Evolutionary conservation across 306 rosid genomes (phyloP).

Genomic region (Citrullus mucosospermus): DNA sequence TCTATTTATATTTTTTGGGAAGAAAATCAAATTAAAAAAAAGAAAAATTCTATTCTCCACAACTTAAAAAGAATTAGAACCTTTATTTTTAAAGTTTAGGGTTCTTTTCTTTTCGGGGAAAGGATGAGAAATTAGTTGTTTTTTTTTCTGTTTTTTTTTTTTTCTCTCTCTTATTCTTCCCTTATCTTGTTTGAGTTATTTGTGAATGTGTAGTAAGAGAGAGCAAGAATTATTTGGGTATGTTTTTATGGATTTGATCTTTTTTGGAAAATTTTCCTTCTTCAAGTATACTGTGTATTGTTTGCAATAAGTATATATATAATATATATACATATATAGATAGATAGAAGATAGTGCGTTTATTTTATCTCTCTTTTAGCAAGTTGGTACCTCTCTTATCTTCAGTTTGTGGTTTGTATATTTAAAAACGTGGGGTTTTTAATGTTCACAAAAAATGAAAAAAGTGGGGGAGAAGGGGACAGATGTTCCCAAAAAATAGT

Average conservation of each 20-base stretch:
- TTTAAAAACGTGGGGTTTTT: background rate
- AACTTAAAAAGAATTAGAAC: background rate
- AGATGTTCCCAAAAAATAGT: background rate
- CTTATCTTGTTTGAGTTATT: background rate
- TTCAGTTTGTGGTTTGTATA: background rate
- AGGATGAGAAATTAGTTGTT: background rate
- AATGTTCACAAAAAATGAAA: background rate
- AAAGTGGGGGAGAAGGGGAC: background rate
- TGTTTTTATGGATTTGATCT: background rate
- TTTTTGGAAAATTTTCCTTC: background rate
- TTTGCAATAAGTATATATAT: background rate
- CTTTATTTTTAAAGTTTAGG: background rate
- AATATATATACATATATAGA: background rate
- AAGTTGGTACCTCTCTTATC: background rate
- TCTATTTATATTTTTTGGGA: background rate
- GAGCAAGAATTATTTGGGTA: background rate
- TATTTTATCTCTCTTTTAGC: background rate
- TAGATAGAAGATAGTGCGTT: background rate
- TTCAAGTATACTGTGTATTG: background rate
- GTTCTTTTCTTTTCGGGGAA: background rate
- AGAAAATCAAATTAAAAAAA: background rate
- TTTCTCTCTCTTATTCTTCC: background rate
- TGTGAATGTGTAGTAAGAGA: background rate
- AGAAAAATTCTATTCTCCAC: background rate
- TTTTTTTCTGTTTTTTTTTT: background rate